Base-by-base conservation (phyloP, 148 eudicot genomes). In the Nyssa sinensis region DNA sequence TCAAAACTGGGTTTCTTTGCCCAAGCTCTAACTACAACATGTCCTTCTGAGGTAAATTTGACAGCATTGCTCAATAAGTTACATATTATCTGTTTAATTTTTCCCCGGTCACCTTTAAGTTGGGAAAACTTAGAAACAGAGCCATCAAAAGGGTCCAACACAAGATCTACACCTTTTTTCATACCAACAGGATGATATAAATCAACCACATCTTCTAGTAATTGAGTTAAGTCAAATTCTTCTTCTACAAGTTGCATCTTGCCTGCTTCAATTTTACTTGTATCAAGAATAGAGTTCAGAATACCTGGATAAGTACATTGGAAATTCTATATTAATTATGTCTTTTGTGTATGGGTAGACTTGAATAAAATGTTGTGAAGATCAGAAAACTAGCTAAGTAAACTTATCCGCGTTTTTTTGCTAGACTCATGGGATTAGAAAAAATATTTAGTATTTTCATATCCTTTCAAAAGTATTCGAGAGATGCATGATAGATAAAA, bases 31-130 rank as follows among this genome's bases (percentile, higher is more conserved):
- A 94, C 85, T 0, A 66, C 73, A 14, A 94, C 84, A 75, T 90
- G 87, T 3, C 98, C 98, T 24, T 84, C 79, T 4, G 84, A 71
- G 11, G 98, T 94, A 77, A 87, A 94, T 73, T 94, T 94, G 41
- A 94, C 84, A 0, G 98, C 97, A 74, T 94, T 94, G 78, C 88
- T 90, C 11, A 94, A 57, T 72, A 94, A 71, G 82, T 94, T 94
- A 62, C 62, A 77, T 30, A 94, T 34, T 25, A 94, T 89, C 69
- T 88, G 97, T 70, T 84, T 88, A 4, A 94, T 74, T 75, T 88
- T 94, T 32, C 85, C 81, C 13, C 78, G 69, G 41, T 94, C 98
- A 9, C 98, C 97, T 84, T 71, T 89, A 32, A 89, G 92, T 17
- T 34, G 75, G 60, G 85, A 72, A 68, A 65, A 71, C 28, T 84